Evolutionary conservation across 768 basidiomycete species (phyloP), one percentile per base, ranked within the genome.

Genomic region (Pisolithus albus): DNA sequence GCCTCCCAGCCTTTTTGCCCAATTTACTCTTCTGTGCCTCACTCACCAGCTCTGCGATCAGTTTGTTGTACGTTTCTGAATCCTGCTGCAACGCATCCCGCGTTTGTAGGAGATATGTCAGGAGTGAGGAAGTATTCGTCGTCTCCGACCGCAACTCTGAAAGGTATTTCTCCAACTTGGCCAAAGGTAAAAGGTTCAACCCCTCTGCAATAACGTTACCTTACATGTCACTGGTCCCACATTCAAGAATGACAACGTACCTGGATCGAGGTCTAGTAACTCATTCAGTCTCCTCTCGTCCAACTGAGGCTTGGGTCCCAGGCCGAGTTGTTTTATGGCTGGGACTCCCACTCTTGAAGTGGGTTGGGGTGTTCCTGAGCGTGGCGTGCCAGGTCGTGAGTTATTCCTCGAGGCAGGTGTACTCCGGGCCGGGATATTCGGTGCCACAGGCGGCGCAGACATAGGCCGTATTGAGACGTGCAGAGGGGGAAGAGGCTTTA

Each of bases 41-140:
- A 40, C 83, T 83, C n/a, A 96, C 91, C 46, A 96, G 73, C 63
- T 92, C 92, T 24, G 86, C 93, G 53, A 96, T 96, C 52, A 93
- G 74, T 15, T 83, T 85, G 67, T 96, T 94, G 61, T 92, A 92
- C 24, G 83, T 88, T 72, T 96, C 86, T 36, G 83, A 85, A 63
- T 90, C 88, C 69, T 92, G 90, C 65, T 91, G 88, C 53, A 91
- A 64, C 32, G 84, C 80, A 56, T 92, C 91, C 52, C 83, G 78
- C 37, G 80, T 77, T 69, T 96, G 92, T 54, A 94, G 72, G 34
- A 92, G 70, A 70, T 92, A 80, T 18, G 90, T 92, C 50, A 96
- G 72, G 9, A 91, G 70, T 11, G 79, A 69, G 1, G 91, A 92
- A 0, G 88, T 82, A 38, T 82, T 80, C 5, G 83, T 82, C 4